These are phyloP conservation scores for Mangifera indica DNA, from an alignment of 345 rosid genomes.

Conservation along the genomic window DNA sequence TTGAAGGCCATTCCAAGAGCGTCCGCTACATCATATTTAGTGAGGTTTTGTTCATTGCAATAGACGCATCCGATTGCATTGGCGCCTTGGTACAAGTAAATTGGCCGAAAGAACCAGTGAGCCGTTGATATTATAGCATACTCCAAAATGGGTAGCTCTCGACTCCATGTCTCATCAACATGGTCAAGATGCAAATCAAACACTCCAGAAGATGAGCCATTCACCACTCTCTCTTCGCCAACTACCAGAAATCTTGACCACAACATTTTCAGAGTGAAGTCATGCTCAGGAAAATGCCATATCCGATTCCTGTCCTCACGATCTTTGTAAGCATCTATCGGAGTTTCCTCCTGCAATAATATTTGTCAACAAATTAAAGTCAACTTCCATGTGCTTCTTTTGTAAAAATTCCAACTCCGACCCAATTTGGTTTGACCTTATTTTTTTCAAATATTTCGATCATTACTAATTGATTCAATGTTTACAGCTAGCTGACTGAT, in stretches of 20 bases:
- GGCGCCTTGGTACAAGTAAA: constrained; percentile 42
- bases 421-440: no score
- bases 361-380: no score
- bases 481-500: no score
- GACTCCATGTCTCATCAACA: constrained; percentile 52
- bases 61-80: constrained; percentile 57
- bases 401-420: neutral
- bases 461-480: no score
- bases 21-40: constrained; percentile 34
- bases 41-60: constrained; percentile 52
- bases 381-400: no score
- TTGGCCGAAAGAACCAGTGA: constrained; percentile 84
- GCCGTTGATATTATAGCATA: constrained; percentile 60
- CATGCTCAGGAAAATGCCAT: constrained; percentile 67
- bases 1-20: constrained; percentile 56
- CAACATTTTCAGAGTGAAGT: constrained; percentile 60
- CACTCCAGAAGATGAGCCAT: constrained; percentile 48
- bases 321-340: constrained; percentile 53
- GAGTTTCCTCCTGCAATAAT: constrained; percentile 61
- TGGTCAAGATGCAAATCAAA: constrained; percentile 48
- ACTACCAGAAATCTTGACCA: constrained; percentile 71
- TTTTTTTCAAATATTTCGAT: no score
- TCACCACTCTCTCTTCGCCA: constrained; percentile 52
- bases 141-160: constrained; percentile 39
- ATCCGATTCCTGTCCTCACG: constrained; percentile 57